These are phyloP conservation scores for Colletotrichum sp. DNA, from an alignment of 2,329 filamentous ascomycete species.

Conservation along the genomic window DNA sequence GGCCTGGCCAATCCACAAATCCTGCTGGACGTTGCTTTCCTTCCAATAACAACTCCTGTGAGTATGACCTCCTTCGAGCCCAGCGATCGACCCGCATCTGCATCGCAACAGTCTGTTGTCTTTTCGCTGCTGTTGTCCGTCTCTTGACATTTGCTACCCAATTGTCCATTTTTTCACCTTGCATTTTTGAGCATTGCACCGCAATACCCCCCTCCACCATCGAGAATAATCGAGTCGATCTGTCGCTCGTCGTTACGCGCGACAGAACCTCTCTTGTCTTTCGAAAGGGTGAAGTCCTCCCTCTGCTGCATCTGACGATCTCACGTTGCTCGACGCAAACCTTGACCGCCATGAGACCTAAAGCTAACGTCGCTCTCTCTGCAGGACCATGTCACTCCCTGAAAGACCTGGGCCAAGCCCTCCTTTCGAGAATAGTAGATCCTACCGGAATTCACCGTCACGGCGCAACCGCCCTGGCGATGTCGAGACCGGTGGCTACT, in stretches of 20 bases:
- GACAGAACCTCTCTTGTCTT: slow-evolving; percentile 10
- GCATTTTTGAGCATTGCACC: not conserved
- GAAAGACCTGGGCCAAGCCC: slow-evolving; percentile 69
- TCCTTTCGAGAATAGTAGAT: slow-evolving; percentile 63
- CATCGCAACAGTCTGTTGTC: slow-evolving; percentile 3
- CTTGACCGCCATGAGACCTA: not conserved
- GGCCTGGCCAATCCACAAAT: slow-evolving; percentile 21
- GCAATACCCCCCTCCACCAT: not conserved
- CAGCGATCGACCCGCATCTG: not conserved
- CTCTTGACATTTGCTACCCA: not conserved
- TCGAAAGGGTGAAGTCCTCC: slow-evolving; percentile 23
- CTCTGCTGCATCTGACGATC: not conserved
- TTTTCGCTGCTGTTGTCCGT: slow-evolving; percentile 6
- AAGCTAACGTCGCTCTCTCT: slow-evolving; percentile 8
- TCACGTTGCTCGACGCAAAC: not conserved
- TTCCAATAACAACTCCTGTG: slow-evolving; percentile 23
- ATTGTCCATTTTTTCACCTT: not conserved
- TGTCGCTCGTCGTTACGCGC: slow-evolving; percentile 1
- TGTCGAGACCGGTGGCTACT: slow-evolving; percentile 68
- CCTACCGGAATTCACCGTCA: slow-evolving; percentile 72
- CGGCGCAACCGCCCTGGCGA: slow-evolving; percentile 71
- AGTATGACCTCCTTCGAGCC: slow-evolving; percentile 17
- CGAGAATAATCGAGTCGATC: not conserved
- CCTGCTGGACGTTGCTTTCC: slow-evolving; percentile 6
- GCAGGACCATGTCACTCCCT: slow-evolving; percentile 64